Evolutionary conservation across 2,329 filamentous ascomycete genomes (phyloP), one percentile per base, ranked within the genome.

Genomic region (Fusarium piperis): DNA sequence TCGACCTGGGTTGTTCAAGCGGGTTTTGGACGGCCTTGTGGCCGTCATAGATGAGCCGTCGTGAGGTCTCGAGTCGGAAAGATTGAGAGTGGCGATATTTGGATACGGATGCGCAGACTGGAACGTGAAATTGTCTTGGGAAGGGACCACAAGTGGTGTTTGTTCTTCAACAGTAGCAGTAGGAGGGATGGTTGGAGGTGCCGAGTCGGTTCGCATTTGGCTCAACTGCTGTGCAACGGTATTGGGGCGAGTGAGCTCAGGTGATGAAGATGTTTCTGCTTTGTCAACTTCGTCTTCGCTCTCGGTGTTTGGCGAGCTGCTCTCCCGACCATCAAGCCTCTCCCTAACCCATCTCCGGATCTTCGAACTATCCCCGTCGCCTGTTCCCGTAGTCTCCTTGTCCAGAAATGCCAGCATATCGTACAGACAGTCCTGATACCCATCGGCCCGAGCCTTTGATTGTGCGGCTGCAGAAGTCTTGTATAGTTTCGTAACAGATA

Each of bases 401-500:
- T 98, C 95, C 60, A 98, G 84, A 74, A 97, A 97, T 16, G 87
- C 83, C n/a, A 98, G 84, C 6, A 99, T 85, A 74, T 98, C 95
- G 71, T 98, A 94, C 38, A 99, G 85, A 38, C 95, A 97, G 78
- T 98, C 95, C 80, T 98, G 95, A 76, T 98, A 98, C 28, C 96
- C 96, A 39, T 95, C 92, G 57, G 89, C 84, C 56, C 93, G 90
- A 52, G 94, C 91, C 76, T 91, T 91, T 56, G 91, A 87, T 79
- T 96, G 91, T 55, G 93, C 93, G 33, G 90, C 87, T 13, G 93
- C 92, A 4, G 95, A 95, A 39, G 92, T 95, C 83, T 97, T 98
- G 85, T 98, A 98, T 15, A 99, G 90, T 78, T 97, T 97, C 53
- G 96, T 98, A 62, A 98, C 95, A 7, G 94, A 97, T 35, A 98